Base-by-base conservation (phyloP, 148 eudicot genomes). In the Cornus florida region DNA sequence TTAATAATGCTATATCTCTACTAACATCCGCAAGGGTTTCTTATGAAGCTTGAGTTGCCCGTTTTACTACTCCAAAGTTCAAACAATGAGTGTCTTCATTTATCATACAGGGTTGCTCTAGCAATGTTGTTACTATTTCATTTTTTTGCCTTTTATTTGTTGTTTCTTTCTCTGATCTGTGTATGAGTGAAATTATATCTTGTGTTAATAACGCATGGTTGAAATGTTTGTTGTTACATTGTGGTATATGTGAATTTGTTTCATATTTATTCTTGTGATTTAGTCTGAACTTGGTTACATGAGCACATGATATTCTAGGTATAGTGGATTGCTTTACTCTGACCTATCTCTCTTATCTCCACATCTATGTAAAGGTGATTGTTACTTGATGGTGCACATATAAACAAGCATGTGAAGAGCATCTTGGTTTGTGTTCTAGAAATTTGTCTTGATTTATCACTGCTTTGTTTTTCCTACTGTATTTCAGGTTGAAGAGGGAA, bases 401-500 rank as follows among this genome's bases (percentile, higher is more conserved):
- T 17, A 48, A 10, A 11, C 79, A 11, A 10, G 65, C 31, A 19
- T 48, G 32, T 46, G 65, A 20, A 68, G 78, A 38, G 48, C 53
- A 19, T 66, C 22, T 46, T 56, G 41, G 19, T 77, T 48, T 67
- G 65, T 50, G 56, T 19, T 17, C 20, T 62, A 62, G 22, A 62
- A 11, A 19, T 14, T 43, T 67, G 23, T 48, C 59, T 28, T 67
- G 14, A 68, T 41, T 67, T 56, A 0, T 3, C 9, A 24, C 41
- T 68, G n/a, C n/a, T 77, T 56, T 56, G 14, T 32, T 59, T 78
- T 19, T 70, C 32, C 41, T 14, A 76, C 6, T 75, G 12, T 31
- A 19, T 77, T 59, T 70, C 74, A 78, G 74, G 74, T 70, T 22
- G 74, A 59, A 28, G 70, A 60, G 53, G 70, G 38, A 67, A n/a